Evolutionary conservation across 2,329 filamentous ascomycete species (phyloP).

Genomic region (Chaetomiaceae sp.): DNA sequence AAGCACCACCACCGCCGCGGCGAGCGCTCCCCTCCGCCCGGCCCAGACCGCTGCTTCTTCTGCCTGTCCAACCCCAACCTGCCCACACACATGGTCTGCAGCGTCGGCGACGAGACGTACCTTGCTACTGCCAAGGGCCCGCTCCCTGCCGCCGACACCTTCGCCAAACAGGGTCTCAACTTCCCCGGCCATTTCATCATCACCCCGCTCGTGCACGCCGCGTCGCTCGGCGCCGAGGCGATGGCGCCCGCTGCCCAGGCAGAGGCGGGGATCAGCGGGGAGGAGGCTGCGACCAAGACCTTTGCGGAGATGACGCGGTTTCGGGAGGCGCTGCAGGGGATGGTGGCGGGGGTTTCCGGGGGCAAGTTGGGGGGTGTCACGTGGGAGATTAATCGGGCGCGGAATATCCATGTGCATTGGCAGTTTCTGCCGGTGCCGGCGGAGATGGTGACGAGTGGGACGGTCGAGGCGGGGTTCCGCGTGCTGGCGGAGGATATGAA

Average conservation of each 20-base stretch:
- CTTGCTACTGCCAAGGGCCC: conserved; percentile 90
- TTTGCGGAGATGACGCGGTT: conserved; percentile 81
- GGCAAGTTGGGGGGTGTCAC: conserved; percentile 74
- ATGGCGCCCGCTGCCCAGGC: too few relatives aligned
- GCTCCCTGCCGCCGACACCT: conserved; percentile 67
- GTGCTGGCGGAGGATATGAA: conserved; percentile 76
- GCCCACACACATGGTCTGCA: conserved; percentile 82
- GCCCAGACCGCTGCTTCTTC: conserved; percentile 86
- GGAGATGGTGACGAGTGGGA: conserved; percentile 62
- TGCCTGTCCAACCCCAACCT: conserved; percentile 84
- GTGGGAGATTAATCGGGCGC: conserved; percentile 82
- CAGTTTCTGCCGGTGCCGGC: conserved; percentile 78
- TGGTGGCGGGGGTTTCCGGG: conserved; percentile 58
- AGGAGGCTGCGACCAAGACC: conserved; percentile 55
- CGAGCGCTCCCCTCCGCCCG: conserved; percentile 54
- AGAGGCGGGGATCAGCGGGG: conserved; percentile 16
- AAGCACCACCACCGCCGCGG: conserved; percentile 28
- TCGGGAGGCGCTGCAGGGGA: conserved; percentile 69
- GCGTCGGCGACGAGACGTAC: conserved; percentile 83
- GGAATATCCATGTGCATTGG: conserved; percentile 88
- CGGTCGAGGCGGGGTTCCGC: conserved; percentile 84
- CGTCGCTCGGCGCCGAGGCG: conserved; percentile 57
- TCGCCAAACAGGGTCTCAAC: conserved; percentile 56
- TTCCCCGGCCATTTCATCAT: conserved; percentile 89
- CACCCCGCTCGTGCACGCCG: conserved; percentile 77